Percentiles rank a stretch among this genome's conserved stretches.
These are phyloP conservation scores for Drechmeria coniospora DNA, from an alignment of 2,329 filamentous ascomycete species.

Conservation along the genomic window DNA sequence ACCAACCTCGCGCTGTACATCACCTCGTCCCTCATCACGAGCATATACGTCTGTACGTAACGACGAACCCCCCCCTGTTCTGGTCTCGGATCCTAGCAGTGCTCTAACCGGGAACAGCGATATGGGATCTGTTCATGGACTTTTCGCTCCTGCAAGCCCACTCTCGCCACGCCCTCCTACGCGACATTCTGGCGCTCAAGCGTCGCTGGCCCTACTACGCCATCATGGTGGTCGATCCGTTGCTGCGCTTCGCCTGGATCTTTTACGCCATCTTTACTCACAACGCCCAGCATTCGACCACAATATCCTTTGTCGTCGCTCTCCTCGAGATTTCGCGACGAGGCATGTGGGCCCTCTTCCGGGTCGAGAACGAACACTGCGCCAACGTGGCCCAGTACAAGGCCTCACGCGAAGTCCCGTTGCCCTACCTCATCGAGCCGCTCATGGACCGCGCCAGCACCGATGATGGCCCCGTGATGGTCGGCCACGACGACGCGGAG, in stretches of 20 bases:
- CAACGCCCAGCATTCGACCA: constrained; percentile 66
- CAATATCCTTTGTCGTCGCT: constrained; percentile 65
- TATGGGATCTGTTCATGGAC: constrained; percentile 96
- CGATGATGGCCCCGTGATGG: constrained; percentile 11
- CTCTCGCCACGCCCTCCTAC: constrained; percentile 50
- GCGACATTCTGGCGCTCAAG: constrained; percentile 69
- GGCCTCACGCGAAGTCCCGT: constrained; percentile 70
- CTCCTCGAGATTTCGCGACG: constrained; percentile 70
- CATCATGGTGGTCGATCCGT: constrained; percentile 69
- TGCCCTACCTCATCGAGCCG: constrained; percentile 57
- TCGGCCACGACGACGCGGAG: constrained; percentile 2
- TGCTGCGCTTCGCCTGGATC: constrained; percentile 87
- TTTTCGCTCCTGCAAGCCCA: constrained; percentile 78
- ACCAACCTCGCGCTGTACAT: constrained; percentile 58
- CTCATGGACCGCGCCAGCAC: constrained; percentile 26
- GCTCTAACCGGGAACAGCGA: constrained; percentile 26
- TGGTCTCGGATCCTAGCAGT: too few relatives aligned
- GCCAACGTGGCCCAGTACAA: constrained; percentile 83
- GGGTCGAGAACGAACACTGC: constrained; percentile 96
- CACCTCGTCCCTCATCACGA: constrained; percentile 65
- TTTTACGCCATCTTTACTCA: constrained; percentile 76
- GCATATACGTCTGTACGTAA: constrained; percentile 59
- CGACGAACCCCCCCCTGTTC: not conserved
- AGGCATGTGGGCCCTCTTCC: constrained; percentile 82
- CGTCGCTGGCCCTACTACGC: constrained; percentile 69